Evolutionary conservation across 2,329 filamentous ascomycete species (phyloP).

Genomic region (Penicillium sp.): DNA sequence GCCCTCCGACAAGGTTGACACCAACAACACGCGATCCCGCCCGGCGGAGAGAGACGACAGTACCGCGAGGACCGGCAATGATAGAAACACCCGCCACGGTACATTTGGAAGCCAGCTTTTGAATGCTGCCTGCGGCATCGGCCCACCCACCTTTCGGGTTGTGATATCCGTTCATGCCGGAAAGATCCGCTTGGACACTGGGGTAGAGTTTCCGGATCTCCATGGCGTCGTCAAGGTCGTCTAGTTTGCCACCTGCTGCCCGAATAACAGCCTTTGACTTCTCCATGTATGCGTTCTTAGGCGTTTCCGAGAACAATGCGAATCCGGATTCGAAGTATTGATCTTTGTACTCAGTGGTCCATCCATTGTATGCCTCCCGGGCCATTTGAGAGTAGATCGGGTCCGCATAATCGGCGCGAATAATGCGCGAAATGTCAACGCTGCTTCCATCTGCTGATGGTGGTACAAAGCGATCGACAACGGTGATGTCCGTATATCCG

Average conservation of each 20-base stretch:
- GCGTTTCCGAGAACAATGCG: conserved; percentile 22
- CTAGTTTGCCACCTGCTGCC: conserved; percentile 29
- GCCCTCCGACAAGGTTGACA: conserved; percentile 45
- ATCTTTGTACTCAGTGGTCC: conserved; percentile 40
- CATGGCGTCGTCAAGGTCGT: conserved; percentile 36
- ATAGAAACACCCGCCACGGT: conserved; percentile 37
- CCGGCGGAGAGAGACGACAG: conserved; percentile 22
- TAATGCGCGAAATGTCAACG: conserved; percentile 51
- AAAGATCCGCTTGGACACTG: conserved; percentile 42
- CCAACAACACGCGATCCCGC: conserved; percentile 43
- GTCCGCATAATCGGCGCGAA: conserved; percentile 67
- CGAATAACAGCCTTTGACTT: conserved; percentile 30
- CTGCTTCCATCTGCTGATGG: conserved; percentile 48
- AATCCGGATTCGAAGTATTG: conserved; percentile 25
- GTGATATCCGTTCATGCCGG: conserved; percentile 54
- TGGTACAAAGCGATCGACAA: conserved; percentile 48
- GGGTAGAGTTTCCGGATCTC: conserved; percentile 19
- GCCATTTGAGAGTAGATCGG: conserved; percentile 64
- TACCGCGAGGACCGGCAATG: conserved; percentile 32
- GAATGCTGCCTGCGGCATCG: conserved; percentile 55
- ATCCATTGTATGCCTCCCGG: conserved; percentile 59
- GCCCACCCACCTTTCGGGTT: conserved; percentile 73
- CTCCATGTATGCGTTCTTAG: conserved; percentile 21
- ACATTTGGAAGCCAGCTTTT: conserved; percentile 19
- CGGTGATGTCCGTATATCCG: conserved; percentile 43